These are phyloP conservation scores for Podospora conica DNA, from an alignment of 495 filamentous ascomycete species.

Conservation along the genomic window DNA sequence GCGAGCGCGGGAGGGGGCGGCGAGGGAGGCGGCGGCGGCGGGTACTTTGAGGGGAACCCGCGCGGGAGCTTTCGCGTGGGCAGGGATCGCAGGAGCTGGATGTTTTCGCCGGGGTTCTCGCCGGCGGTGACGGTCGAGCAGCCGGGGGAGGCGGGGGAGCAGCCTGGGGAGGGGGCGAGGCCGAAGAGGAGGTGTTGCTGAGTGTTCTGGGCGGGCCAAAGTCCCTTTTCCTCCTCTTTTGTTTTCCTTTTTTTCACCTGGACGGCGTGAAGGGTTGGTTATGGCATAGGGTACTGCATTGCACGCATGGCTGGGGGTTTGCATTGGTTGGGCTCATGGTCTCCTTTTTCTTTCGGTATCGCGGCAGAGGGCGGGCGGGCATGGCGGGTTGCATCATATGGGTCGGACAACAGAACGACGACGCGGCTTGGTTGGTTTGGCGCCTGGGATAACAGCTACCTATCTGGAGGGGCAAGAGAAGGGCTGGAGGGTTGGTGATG, in stretches of 20 bases:
- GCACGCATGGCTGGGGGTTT: background rate
- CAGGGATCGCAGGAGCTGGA: constrained; percentile 57
- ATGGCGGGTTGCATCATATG: background rate
- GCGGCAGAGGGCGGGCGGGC: background rate
- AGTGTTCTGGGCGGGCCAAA: background rate
- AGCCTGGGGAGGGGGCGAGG: constrained; percentile 24
- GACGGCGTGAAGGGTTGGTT: background rate
- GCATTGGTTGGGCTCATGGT: background rate
- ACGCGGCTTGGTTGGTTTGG: background rate
- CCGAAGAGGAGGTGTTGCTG: constrained; percentile 44
- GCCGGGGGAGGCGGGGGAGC: constrained; percentile 28
- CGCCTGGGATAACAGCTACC: background rate
- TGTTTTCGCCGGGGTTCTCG: constrained; percentile 49
- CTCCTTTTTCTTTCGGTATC: background rate
- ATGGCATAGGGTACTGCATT: background rate
- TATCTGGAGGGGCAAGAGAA: background rate
- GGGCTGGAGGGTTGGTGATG: background rate
- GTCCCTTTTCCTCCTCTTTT: background rate
- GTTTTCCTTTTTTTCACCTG: background rate
- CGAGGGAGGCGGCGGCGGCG: constrained; percentile 23
- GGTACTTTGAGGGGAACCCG: constrained; percentile 44
- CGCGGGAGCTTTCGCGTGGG: constrained; percentile 58
- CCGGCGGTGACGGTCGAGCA: constrained; percentile 40
- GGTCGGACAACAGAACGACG: background rate
- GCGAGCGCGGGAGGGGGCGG: background rate